Base-by-base conservation (phyloP, 2,329 filamentous ascomycete genomes). In the Pyrenophora seminiperda region DNA sequence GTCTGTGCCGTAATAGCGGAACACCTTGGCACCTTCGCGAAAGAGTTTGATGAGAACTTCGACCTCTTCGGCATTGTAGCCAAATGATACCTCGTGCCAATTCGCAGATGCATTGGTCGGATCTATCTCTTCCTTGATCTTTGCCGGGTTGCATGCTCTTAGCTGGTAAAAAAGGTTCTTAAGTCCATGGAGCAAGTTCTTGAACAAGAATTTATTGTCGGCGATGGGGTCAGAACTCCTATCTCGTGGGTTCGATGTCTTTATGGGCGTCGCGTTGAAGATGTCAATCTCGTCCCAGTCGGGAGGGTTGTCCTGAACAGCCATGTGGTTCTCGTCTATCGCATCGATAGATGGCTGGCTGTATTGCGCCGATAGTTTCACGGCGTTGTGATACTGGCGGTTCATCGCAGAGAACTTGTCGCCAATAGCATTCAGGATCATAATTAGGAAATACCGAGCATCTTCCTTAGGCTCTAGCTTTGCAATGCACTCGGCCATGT, bases 341-440 rank as follows among this genome's bases (percentile, higher is more conserved):
- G 85, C 82, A 56, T 89, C 85, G 27, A 78, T 76, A 0, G 77
- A 75, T 50, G 90, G 87, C 57, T 88, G 83, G 11, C 81, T 83
- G 66, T 89, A 90, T 39, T 86, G 82, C 65, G 88, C 89, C 10
- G 91, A 96, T 4, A 96, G 81, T 75, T 97, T 99, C 37, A 96
- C 89, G 13, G 94, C 91, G 72, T 99, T 99, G 30, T 87, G 83
- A 69, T 96, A 97, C 72, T 97, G 91, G 48, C 90, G 83, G 68
- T 99, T 99, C 94, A 99, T 99, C 2, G 91, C 87, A 1, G 92
- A 92, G 69, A 99, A 97, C 70, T 99, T 99, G 69, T 99, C 94
- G 40, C 90, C 94, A 62, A 99, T 97, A 7, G 95, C 94, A 73
- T 97, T 95, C 48, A 99, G 77, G 36, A 99, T 97, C 85, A 96